These are phyloP conservation scores for Eimeria necatrix DNA, from an alignment of 169 alveolate genomes.

Conservation along the genomic window DNA sequence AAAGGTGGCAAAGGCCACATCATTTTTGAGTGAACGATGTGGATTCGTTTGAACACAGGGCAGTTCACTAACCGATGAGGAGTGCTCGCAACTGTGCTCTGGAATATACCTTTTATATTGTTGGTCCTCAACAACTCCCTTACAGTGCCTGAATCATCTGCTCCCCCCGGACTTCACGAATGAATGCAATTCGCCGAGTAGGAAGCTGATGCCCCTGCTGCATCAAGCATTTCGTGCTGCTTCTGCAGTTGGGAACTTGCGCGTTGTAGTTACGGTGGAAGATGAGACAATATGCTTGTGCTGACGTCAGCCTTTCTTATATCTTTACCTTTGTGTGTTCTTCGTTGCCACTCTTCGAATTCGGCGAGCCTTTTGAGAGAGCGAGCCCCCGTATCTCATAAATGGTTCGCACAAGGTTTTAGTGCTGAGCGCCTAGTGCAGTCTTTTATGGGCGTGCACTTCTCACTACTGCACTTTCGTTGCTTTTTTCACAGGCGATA, in stretches of 20 bases:
- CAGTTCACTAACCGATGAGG: constrained; percentile 20
- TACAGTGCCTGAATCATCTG: not conserved
- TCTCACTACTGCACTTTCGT: too few species aligned
- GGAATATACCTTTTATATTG: constrained; percentile 33
- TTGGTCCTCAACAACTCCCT: constrained; percentile 7
- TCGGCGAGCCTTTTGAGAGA: too few species aligned
- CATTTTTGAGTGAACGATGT: not conserved
- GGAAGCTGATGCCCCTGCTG: not conserved
- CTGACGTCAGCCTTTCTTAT: too few species aligned
- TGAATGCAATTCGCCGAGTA: constrained; percentile 28
- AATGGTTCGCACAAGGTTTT: too few species aligned
- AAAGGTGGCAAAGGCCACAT: not conserved
- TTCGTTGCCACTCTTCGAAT: not conserved
- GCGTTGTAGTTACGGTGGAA: too few species aligned
- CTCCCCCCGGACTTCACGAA: not conserved
- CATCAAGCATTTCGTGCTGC: not conserved
- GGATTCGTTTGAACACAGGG: not conserved
- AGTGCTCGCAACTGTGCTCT: constrained; percentile 41
- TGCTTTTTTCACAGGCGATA: not conserved
- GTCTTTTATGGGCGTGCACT: too few species aligned
- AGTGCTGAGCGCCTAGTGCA: too few species aligned
- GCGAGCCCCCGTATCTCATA: too few species aligned
- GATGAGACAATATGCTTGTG: too few species aligned
- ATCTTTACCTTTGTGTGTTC: not conserved
- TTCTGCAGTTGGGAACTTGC: too few species aligned